These are phyloP conservation scores for Tilletia indica DNA, from an alignment of 1,284 basidiomycete species.

Conservation along the genomic window DNA sequence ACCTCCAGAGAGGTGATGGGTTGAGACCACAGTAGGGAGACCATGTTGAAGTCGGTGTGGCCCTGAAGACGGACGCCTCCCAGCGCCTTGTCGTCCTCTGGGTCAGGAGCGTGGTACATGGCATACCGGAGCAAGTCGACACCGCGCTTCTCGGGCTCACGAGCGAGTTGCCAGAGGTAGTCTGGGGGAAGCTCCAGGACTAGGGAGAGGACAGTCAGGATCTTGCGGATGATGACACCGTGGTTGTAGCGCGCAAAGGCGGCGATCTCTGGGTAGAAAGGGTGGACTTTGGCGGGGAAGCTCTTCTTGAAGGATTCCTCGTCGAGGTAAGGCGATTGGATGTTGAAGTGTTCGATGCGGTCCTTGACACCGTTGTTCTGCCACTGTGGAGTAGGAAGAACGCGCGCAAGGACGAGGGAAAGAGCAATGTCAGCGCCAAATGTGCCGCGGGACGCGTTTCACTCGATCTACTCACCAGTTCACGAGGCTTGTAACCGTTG, in stretches of 20 bases:
- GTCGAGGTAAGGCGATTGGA: constrained; percentile 54
- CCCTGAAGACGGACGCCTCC: constrained; percentile 58
- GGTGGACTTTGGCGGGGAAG: constrained; percentile 43
- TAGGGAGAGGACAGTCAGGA: constrained; percentile 57
- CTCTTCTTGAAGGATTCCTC: constrained; percentile 29
- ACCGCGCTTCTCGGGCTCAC: constrained; percentile 56
- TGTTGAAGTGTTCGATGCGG: constrained; percentile 59
- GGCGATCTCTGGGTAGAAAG: constrained; percentile 55
- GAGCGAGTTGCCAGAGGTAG: constrained; percentile 58
- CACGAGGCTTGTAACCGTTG: constrained; percentile 59
- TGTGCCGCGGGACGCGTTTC: too few relatives aligned
- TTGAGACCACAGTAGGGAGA: constrained; percentile 58
- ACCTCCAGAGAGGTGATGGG: constrained; percentile 59
- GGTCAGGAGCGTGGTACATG: constrained; percentile 57
- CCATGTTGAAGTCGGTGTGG: constrained; percentile 59
- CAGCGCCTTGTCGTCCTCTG: constrained; percentile 51
- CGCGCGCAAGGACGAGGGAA: too few relatives aligned
- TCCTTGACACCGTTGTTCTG: constrained; percentile 55
- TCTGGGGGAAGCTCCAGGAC: constrained; percentile 59
- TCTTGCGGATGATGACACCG: constrained; percentile 55
- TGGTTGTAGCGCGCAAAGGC: constrained; percentile 57
- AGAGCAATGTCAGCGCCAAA: too few relatives aligned
- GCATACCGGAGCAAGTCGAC: constrained; percentile 59
- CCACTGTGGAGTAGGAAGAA: constrained; percentile 49
- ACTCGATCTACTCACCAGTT: constrained; percentile 23